phyloP scores from a whole-genome alignment of 352 stramenopile species.

The Globisporangium acanthophoron region DNA sequence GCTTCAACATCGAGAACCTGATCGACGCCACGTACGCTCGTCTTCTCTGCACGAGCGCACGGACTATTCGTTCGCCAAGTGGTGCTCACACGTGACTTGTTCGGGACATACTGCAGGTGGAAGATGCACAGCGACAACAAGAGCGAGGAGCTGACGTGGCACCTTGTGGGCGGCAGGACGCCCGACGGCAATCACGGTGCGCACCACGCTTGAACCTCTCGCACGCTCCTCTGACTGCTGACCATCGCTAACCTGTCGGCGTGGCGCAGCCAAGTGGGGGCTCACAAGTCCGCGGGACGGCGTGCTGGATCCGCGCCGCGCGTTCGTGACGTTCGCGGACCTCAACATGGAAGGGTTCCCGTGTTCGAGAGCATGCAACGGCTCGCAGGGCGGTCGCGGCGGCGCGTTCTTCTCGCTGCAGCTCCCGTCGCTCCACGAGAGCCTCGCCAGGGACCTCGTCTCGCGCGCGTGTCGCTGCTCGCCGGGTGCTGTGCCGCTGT shows the following conservation, averaged over 20 bases:
- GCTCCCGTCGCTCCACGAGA: conserved; percentile 38
- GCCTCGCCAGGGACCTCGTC: conserved; percentile 35
- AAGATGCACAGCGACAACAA: conserved; percentile 19
- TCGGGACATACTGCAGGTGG: neutral
- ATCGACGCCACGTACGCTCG: conserved; percentile 44
- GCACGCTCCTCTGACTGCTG: neutral
- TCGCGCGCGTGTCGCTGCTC: conserved; percentile 40
- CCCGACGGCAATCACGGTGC: conserved; percentile 60
- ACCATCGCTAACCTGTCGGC: no score
- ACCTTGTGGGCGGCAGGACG: conserved; percentile 48
- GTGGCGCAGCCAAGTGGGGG: conserved; percentile 52
- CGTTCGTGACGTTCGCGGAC: conserved; percentile 59
- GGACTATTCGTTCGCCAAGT: neutral
- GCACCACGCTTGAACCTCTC: neutral
- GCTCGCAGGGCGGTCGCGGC: conserved; percentile 67
- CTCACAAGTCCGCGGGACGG: conserved; percentile 44
- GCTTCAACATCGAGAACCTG: conserved; percentile 77
- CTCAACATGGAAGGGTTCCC: conserved; percentile 83
- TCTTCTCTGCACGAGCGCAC: neutral
- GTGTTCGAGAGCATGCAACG: conserved; percentile 63
- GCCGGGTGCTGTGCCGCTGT: neutral
- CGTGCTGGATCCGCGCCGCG: conserved; percentile 8
- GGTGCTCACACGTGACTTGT: neutral
- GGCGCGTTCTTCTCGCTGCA: conserved; percentile 65
- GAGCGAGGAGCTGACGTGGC: conserved; percentile 47